Percentiles rank a stretch among this genome's conserved stretches.
Conservation (phyloP, 2,329 filamentous ascomycete species). For the Hypoxylon sp. region DNA sequence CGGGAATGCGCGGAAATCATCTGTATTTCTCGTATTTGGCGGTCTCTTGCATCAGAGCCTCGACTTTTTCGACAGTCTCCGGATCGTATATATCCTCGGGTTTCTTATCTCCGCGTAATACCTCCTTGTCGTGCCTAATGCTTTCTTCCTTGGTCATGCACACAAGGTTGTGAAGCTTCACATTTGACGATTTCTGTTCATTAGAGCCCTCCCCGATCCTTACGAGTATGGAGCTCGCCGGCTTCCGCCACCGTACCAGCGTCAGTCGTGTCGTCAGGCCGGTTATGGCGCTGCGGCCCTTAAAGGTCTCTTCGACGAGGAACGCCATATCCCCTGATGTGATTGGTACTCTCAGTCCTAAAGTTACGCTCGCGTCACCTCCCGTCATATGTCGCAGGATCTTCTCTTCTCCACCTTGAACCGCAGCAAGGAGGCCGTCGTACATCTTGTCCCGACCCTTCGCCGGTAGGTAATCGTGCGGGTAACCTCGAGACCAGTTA, state of each 20-base stretch:
- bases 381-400: constrained; percentile 64
- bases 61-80: constrained; percentile 72
- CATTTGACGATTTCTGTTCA: constrained; percentile 78
- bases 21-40: constrained; percentile 64
- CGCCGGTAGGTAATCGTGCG: constrained; percentile 79
- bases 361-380: constrained; percentile 56
- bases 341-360: constrained; percentile 81
- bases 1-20: constrained; percentile 14
- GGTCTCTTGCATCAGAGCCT: constrained; percentile 72
- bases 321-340: constrained; percentile 85
- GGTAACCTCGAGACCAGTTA: constrained; percentile 66
- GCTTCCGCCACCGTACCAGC: constrained; percentile 81
- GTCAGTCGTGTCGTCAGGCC: constrained; percentile 81
- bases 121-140: constrained; percentile 76
- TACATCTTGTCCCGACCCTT: constrained; percentile 93
- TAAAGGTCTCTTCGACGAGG: constrained; percentile 87
- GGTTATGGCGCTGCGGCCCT: constrained; percentile 82
- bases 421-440: constrained; percentile 76
- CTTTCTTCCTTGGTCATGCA: constrained; percentile 49
- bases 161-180: constrained; percentile 53
- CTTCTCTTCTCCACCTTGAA: constrained; percentile 83
- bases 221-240: constrained; percentile 63
- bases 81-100: constrained; percentile 78
- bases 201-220: constrained; percentile 69
- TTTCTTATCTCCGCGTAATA: constrained; percentile 73